Base-by-base conservation (phyloP, 305 asterid species). In the Solanum aculeatissimum region DNA sequence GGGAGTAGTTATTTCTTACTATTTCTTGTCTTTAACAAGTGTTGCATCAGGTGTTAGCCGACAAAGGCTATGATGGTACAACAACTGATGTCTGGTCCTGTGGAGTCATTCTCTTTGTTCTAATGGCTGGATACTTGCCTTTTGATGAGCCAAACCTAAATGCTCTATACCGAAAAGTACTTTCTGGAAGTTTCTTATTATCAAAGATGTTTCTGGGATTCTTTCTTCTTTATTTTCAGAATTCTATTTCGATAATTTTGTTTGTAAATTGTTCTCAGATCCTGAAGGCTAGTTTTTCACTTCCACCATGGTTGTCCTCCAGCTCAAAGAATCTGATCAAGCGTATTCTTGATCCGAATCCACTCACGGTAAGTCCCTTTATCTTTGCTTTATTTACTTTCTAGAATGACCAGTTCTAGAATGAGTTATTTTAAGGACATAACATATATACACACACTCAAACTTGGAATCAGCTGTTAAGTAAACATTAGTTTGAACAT, bases 21-120 rank as follows among this genome's bases (percentile, higher is more conserved):
- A 79, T 79, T 78, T 80, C 78, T 45, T 74, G 86, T 71, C 84
- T 79, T 86, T 88, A 87, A 89, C 69, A 72, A 79, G 21, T 80
- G 87, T 88, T 32, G 21, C 57, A 27, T 85, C 89, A 95, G 97
- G 98, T 95, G 85, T 86, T 93, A 84, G 81, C 89, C 3, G 94
- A 92, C 72, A 92, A 93, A 92, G 98, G 97, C 82, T 92, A 95
- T 87, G 90, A 92, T 89, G 98, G 98, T 83, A 89, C 95, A 72
- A 78, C 97, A 66, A 90, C 95, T 81, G 98, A 95, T 89, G 83
- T 95, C 55, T 95, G 98, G 98, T 95, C 98, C 84, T 93, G 95
- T 86, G 98, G 98, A 63, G 96, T 94, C 89, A 93, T 94, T 88
- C 93, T 94, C 35, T 94, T 92, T 87, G 98, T 95, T 84, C 88